Evolutionary conservation across 345 rosid species (phyloP), one percentile per base, ranked within the genome.

Genomic region (Linum lewisii): DNA sequence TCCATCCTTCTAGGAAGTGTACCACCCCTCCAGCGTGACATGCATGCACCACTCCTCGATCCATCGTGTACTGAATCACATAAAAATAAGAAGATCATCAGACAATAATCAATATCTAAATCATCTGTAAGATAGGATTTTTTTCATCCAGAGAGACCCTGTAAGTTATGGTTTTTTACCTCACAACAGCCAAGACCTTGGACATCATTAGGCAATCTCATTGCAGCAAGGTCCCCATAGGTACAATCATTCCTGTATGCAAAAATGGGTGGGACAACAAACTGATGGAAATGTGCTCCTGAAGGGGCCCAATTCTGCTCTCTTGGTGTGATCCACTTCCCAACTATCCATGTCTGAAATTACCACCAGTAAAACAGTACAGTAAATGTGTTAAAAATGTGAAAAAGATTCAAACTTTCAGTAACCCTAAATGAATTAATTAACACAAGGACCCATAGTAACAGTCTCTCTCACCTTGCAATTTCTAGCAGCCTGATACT

Each of bases 21-120:
- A 94, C 96, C 74, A 90, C 86, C 0, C 97, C 99, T 1, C 99
- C 99, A 1, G 97, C 99, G 66, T 94, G 99, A 66, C 99, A 94
- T 23, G 99, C 99, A 51, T 94, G 99, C 0, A 90, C 97, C 3
- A 86, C 96, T 52, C 99, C 99, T 72, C 99, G 78, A 1, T 77
- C 97, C 99, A 94, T 81, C 1, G 96, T 85, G 58, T 94, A 94
- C 99, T 94, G 86, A 74, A 59, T 42, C 68, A 53, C 61, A 63
- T 56, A 51, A 24, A 23, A 13, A 5, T 42, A 36, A 38, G 7
- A 29, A 29, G n/a, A n/a, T n/a, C n/a, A n/a, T n/a, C n/a, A n/a
- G n/a, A n/a, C n/a, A n/a, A n/a, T n/a, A n/a, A n/a, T n/a, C n/a
- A n/a, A n/a, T n/a, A n/a, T n/a, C n/a, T n/a, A n/a, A n/a, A n/a